Evolutionary conservation across 2,329 filamentous ascomycete genomes (phyloP), one percentile per base, ranked within the genome.

Genomic region (Pseudocercospora eumusae): DNA sequence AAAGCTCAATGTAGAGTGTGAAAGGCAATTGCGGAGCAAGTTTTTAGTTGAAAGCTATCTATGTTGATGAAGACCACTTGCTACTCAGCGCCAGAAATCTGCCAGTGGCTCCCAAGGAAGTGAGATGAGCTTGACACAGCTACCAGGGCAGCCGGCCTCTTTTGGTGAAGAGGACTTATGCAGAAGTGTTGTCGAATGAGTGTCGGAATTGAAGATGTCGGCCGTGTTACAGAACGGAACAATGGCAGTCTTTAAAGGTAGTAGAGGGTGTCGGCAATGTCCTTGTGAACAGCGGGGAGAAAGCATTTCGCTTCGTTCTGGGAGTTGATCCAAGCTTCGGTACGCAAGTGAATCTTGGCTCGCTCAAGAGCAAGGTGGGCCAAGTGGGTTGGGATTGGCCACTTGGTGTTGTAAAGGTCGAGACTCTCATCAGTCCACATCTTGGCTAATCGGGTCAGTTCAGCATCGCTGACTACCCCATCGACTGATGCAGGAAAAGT

Each of bases 61-160:
- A 47, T 47, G 18, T 45, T 25, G 21, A 11, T 23, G 5, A 47
- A 47, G 4, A 13, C 2, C 44, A 25, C 1, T 47, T 11, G 21
- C 44, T 21, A 2, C 20, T 13, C 47, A 31, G 25, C 15, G 6
- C 7, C 21, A 31, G 10, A 47, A 52, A 10, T 52, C 47, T 52
- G 47, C 47, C 42, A 60, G 56, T 60, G 56, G 52, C 56, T 60
- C 56, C 44, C 63, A 57, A 23, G 40, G 44, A 42, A 13, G 42
- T 25, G 56, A 45, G 55, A 44, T 59, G 55, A 63, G 60, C 61
- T 59, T 58, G 64, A 64, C 64, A 64, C 62, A 60, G 56, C 59
- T 36, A 50, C 18, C 28, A 61, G 15, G 50, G 49, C 21, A 36
- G 61, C 64, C 50, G 56, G 64, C 64, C 61, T 57, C 58, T 55